A percentile compares a stretch with the other conserved stretches of the same genome.
These are phyloP conservation scores for Cadophora malorum DNA, from an alignment of 2,329 filamentous ascomycete genomes.

Conservation along the genomic window DNA sequence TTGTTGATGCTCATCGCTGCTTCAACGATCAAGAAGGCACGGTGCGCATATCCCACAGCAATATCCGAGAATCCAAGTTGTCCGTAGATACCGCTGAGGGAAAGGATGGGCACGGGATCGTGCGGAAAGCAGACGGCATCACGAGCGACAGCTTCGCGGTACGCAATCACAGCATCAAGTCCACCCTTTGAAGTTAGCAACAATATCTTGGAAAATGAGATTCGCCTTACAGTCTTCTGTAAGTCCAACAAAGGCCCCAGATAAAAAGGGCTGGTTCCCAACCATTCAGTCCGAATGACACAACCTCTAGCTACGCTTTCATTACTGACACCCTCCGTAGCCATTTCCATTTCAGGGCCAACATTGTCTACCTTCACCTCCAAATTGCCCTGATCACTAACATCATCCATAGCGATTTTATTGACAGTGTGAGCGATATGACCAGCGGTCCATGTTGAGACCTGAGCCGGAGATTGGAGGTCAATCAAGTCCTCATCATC, in stretches of 20 bases:
- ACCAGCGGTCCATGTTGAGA: not conserved
- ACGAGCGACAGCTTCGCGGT: conserved; percentile 1
- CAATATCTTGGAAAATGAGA: not conserved
- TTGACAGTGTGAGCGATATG: not conserved
- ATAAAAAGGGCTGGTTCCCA: conserved; percentile 35
- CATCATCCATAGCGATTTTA: not conserved
- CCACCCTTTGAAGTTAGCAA: conserved; percentile 1
- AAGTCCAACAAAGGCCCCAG: conserved; percentile 15
- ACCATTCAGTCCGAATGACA: conserved; percentile 35
- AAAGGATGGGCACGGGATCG: conserved; percentile 32
- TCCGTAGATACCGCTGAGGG: conserved; percentile 27
- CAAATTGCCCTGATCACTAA: not conserved
- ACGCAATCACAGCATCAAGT: conserved; percentile 9
- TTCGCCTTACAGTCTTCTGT: conserved; percentile 29
- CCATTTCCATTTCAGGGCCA: not conserved
- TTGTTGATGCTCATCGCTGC: conserved; percentile 25
- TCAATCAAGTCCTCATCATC: not conserved
- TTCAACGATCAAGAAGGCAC: conserved; percentile 35
- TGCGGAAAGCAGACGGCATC: conserved; percentile 26
- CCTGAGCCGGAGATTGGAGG: not conserved
- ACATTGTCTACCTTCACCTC: not conserved
- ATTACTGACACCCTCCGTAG: too few relatives aligned
- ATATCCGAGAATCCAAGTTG: conserved; percentile 40
- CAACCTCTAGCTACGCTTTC: not conserved
- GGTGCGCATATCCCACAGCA: conserved; percentile 30